phyloP scores from a whole-genome alignment of 2,329 filamentous ascomycete species.

The Mariannaea sp. region DNA sequence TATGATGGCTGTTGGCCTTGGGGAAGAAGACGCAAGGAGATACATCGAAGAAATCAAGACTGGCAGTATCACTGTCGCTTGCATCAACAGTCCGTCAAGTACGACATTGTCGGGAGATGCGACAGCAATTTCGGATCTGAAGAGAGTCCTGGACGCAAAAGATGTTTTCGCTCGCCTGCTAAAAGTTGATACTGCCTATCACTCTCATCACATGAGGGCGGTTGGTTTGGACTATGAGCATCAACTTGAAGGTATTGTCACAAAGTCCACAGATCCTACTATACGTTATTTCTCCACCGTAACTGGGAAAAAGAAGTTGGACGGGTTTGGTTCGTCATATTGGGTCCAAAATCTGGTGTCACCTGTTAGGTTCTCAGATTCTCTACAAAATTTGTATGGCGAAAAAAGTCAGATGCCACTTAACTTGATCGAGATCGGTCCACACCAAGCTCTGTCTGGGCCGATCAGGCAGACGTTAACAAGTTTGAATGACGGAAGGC shows the following conservation, averaged over 20 bases:
- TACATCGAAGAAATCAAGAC: neutral
- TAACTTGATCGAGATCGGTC: neutral
- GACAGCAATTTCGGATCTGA: neutral
- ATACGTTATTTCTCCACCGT: too few relatives aligned
- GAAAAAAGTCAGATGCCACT: too few relatives aligned
- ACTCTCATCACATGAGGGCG: neutral
- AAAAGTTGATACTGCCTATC: neutral
- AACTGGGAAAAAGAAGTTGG: neutral
- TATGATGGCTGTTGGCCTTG: neutral
- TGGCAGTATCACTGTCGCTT: neutral
- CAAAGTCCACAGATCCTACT: too few relatives aligned
- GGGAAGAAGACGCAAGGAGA: neutral
- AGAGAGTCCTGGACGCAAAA: neutral
- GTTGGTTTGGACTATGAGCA: too few relatives aligned
- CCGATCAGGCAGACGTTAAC: neutral
- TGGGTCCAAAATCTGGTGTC: neutral
- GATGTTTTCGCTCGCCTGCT: neutral
- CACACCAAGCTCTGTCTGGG: neutral
- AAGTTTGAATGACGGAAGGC: too few relatives aligned
- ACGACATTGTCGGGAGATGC: neutral
- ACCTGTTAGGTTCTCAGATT: neutral
- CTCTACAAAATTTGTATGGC: too few relatives aligned
- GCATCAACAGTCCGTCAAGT: neutral
- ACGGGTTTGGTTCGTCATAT: neutral
- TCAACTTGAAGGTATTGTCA: too few relatives aligned